phyloP scores from a whole-genome alignment of 352 stramenopile genomes.

The Phytophthora fragariaefolia region DNA sequence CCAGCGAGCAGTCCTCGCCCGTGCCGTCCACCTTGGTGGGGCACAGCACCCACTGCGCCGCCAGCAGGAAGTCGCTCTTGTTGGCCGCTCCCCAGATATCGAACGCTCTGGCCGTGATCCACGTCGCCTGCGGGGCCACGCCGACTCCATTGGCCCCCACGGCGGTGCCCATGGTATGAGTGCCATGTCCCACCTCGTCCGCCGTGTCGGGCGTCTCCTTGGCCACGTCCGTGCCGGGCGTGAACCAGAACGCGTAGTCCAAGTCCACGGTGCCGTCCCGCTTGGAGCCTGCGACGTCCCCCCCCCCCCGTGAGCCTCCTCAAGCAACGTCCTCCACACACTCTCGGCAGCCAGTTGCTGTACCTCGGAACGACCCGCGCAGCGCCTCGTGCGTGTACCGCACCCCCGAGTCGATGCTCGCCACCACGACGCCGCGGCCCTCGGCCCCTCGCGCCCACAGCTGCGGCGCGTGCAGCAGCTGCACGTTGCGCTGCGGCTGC shows the following conservation, averaged over 20 bases:
- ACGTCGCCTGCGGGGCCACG: constrained; percentile 63
- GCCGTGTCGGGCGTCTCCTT: constrained; percentile 70
- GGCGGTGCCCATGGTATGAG: constrained; percentile 70
- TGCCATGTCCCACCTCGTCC: constrained; percentile 74
- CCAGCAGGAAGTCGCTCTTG: constrained; percentile 75
- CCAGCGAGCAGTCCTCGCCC: constrained; percentile 54
- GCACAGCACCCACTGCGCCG: constrained; percentile 73
- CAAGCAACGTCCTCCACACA: no score
- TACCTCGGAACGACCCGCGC: constrained; percentile 54
- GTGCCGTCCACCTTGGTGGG: constrained; percentile 61
- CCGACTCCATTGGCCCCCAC: constrained; percentile 61
- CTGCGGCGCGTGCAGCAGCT: constrained; percentile 54
- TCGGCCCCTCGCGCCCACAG: constrained; percentile 48
- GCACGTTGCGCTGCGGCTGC: constrained; percentile 53
- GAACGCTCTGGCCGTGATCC: constrained; percentile 76
- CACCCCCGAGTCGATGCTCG: constrained; percentile 77
- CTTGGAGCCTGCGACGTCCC: constrained; percentile 35
- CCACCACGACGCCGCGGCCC: constrained; percentile 58
- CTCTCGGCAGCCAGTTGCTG: not conserved
- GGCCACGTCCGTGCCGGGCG: constrained; percentile 51
- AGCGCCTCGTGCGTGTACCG: constrained; percentile 73
- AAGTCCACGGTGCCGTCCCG: constrained; percentile 44
- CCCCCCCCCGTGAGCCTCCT: no score
- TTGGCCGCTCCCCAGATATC: constrained; percentile 62
- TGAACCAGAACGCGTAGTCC: constrained; percentile 81